Percentiles rank a stretch among this genome's conserved stretches.
Conservation (phyloP, 768 basidiomycete species). For the Hericium rajendrae region DNA sequence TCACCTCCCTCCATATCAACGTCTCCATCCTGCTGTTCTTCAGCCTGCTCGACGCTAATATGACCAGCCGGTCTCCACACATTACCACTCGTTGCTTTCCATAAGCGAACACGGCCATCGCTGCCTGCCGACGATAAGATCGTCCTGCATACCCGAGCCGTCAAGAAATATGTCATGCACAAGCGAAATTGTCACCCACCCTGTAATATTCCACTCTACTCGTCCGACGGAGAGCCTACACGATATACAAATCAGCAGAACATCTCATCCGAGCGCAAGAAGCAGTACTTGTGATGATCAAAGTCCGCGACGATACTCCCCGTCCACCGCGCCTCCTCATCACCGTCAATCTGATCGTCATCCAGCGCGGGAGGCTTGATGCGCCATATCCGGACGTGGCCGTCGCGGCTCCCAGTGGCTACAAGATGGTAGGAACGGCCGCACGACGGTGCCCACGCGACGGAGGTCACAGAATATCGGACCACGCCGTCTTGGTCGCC, state of each 20-base stretch:
- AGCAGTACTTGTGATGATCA: slow-evolving; percentile 63
- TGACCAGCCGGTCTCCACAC: slow-evolving; percentile 82
- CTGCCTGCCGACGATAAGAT: slow-evolving; percentile 78
- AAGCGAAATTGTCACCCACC: slow-evolving; percentile 29
- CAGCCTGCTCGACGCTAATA: slow-evolving; percentile 70
- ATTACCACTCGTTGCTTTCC: slow-evolving; percentile 77
- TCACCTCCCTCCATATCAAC: slow-evolving; percentile 30
- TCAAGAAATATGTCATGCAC: not conserved
- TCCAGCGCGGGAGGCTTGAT: slow-evolving; percentile 48
- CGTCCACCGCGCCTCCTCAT: slow-evolving; percentile 55
- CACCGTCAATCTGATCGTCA: slow-evolving; percentile 26
- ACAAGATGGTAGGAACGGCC: slow-evolving; percentile 92
- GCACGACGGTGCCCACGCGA: slow-evolving; percentile 91
- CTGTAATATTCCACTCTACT: slow-evolving; percentile 93
- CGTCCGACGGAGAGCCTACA: slow-evolving; percentile 62
- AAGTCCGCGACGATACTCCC: slow-evolving; percentile 77
- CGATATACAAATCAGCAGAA: not conserved
- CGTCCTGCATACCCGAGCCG: slow-evolving; percentile 40
- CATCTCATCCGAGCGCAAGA: not conserved
- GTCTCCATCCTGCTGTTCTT: slow-evolving; percentile 35
- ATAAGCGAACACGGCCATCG: slow-evolving; percentile 71
- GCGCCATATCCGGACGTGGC: slow-evolving; percentile 85
- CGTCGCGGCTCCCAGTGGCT: slow-evolving; percentile 84
- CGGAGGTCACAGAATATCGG: slow-evolving; percentile 62
- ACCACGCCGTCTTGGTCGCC: slow-evolving; percentile 26